Evolutionary conservation across 106 monocot genomes (phyloP).

Genomic region (Vanilla planifolia): DNA sequence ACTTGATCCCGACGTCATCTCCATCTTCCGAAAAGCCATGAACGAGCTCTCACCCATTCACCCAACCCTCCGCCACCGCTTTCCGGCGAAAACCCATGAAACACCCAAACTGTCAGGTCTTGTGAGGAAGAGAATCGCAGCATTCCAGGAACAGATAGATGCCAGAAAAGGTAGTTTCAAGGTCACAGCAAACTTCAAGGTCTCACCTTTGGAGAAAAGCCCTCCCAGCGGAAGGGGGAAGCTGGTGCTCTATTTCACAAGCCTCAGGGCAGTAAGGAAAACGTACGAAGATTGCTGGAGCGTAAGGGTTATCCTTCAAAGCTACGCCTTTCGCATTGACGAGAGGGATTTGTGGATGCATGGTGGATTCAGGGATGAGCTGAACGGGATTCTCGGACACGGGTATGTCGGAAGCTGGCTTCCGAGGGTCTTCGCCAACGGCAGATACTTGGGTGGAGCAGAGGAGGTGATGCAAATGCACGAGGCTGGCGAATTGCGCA

Average conservation of each 20-base stretch:
- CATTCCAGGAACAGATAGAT: constrained; percentile 55
- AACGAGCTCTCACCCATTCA: constrained; percentile 19
- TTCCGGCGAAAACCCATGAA: constrained; percentile 1
- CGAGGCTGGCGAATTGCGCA: constrained; percentile 39
- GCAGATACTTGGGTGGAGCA: constrained; percentile 56
- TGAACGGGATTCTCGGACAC: constrained; percentile 38
- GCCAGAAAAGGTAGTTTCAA: constrained; percentile 22
- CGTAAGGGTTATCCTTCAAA: constrained; percentile 33
- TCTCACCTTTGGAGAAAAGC: not conserved
- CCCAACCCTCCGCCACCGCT: not conserved
- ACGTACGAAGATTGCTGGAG: constrained; percentile 78
- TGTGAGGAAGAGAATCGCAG: constrained; percentile 32
- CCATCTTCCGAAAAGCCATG: constrained; percentile 31
- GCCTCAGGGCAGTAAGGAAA: constrained; percentile 63
- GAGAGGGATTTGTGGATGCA: constrained; percentile 91
- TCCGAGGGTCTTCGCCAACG: constrained; percentile 65
- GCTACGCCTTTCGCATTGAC: constrained; percentile 50
- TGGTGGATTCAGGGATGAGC: constrained; percentile 58
- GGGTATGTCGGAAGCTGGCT: constrained; percentile 25
- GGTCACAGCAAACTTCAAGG: not conserved
- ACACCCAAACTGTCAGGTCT: constrained; percentile 22
- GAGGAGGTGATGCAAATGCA: constrained; percentile 62
- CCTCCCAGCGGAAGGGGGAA: constrained; percentile 31
- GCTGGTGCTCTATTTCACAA: constrained; percentile 74
- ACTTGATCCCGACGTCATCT: constrained; percentile 35